Percentiles rank a stretch among this genome's conserved stretches.
Evolutionary conservation across 2,329 filamentous ascomycete species (phyloP).

Genomic region (Colletotrichum sp.): DNA sequence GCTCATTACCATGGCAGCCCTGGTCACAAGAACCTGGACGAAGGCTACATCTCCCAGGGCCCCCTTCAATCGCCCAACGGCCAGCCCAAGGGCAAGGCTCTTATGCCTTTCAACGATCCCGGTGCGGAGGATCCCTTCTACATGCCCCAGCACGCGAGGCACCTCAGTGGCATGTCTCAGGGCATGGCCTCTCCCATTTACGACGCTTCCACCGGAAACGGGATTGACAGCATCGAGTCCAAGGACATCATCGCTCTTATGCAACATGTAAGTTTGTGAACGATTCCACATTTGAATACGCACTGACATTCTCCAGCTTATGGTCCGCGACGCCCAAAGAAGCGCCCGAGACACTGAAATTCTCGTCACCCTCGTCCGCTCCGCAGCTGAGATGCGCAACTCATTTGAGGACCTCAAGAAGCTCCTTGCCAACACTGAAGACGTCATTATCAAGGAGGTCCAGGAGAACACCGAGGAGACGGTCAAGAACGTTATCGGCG

Average conservation of each 20-base stretch:
- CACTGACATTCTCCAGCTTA: conserved; percentile 62
- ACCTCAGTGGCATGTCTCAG: conserved; percentile 89
- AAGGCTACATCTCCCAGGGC: conserved; percentile 87
- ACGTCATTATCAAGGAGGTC: conserved; percentile 85
- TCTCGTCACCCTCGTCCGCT: conserved; percentile 89
- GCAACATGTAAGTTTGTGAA: conserved; percentile 75
- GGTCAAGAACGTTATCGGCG: conserved; percentile 80
- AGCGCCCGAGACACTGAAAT: conserved; percentile 98
- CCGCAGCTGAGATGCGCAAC: conserved; percentile 95
- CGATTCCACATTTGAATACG: not conserved
- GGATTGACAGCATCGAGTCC: conserved; percentile 90
- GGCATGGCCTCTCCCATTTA: conserved; percentile 90
- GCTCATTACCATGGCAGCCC: conserved; percentile 60
- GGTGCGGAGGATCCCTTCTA: conserved; percentile 73
- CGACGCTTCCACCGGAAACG: conserved; percentile 84
- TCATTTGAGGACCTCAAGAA: conserved; percentile 96
- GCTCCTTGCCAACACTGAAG: conserved; percentile 88
- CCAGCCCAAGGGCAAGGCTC: conserved; percentile 60
- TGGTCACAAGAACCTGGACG: conserved; percentile 71
- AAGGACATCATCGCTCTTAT: conserved; percentile 97
- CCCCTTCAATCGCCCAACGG: conserved; percentile 61
- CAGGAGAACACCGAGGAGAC: conserved; percentile 88
- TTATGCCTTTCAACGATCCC: conserved; percentile 40
- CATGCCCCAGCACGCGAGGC: conserved; percentile 62
- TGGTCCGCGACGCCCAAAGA: conserved; percentile 93